Conservation (phyloP, 1,284 basidiomycete species). For the Spongiforma sp. region DNA sequence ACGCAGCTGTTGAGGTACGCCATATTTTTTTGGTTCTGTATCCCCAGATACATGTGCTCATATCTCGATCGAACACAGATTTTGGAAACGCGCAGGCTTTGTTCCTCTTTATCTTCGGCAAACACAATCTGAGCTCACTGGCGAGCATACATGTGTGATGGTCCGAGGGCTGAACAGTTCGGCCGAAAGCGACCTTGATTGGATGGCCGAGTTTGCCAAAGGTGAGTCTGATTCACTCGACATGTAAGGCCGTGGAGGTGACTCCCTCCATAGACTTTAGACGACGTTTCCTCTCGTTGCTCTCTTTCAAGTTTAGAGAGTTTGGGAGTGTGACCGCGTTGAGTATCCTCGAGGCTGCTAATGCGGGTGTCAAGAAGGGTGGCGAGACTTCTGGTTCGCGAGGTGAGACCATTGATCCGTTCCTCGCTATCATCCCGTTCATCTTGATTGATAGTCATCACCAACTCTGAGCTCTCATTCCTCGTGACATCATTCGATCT, state of each 20-base stretch:
- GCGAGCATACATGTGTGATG: conserved; percentile 98
- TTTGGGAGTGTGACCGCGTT: conserved; percentile 88
- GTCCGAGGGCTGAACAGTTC: conserved; percentile 80
- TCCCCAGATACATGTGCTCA: neutral
- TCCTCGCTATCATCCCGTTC: neutral
- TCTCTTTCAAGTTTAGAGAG: conserved; percentile 96
- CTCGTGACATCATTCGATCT: conserved; percentile 93
- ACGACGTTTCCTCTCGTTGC: conserved; percentile 85
- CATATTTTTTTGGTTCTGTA: neutral
- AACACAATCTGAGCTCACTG: conserved; percentile 93
- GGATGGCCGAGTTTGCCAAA: conserved; percentile 91
- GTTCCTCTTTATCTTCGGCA: conserved; percentile 94
- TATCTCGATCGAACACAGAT: conserved; percentile 48
- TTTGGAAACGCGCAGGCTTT: conserved; percentile 96
- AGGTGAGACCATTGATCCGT: conserved; percentile 38
- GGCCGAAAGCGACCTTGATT: conserved; percentile 65
- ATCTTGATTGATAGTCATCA: conserved; percentile 48
- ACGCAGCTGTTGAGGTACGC: conserved; percentile 78
- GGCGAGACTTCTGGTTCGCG: conserved; percentile 41
- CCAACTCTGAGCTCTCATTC: conserved; percentile 73
- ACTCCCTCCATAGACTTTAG: conserved; percentile 79
- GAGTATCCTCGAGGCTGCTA: conserved; percentile 88
- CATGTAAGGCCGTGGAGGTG: neutral
- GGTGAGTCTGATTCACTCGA: conserved; percentile 54
- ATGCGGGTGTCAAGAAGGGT: conserved; percentile 62